phyloP scores from a whole-genome alignment of 2,329 filamentous ascomycete species.

The Capronia coronata region DNA sequence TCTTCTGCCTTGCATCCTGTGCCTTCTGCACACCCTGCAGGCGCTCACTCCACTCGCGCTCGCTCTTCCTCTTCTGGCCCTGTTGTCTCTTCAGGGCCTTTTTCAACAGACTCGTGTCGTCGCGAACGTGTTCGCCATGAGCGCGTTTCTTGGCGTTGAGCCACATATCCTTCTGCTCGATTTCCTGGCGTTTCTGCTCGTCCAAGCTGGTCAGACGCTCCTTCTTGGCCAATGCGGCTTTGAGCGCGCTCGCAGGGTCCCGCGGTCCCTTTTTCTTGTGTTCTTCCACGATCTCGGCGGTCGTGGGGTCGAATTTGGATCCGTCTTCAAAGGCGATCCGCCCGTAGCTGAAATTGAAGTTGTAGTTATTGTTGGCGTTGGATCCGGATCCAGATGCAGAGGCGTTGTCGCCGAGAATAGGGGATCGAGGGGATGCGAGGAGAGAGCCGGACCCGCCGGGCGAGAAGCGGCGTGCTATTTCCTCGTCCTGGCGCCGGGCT shows the following conservation, averaged over 20 bases:
- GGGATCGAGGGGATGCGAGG: slow-evolving; percentile 48
- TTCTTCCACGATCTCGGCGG: slow-evolving; percentile 49
- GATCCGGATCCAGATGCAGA: slow-evolving; percentile 16
- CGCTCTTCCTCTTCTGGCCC: slow-evolving; percentile 80
- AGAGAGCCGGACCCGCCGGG: slow-evolving; percentile 55
- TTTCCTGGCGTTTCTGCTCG: slow-evolving; percentile 71
- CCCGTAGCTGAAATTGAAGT: slow-evolving; percentile 86
- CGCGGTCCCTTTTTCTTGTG: slow-evolving; percentile 74
- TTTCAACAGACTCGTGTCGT: slow-evolving; percentile 81
- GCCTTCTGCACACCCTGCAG: slow-evolving; percentile 65
- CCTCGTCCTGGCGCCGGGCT: slow-evolving; percentile 54
- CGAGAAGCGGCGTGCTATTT: slow-evolving; percentile 49
- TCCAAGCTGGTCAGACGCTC: slow-evolving; percentile 69
- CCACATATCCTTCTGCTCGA: slow-evolving; percentile 92
- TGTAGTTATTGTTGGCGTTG: too few relatives aligned
- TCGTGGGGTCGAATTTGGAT: slow-evolving; percentile 65
- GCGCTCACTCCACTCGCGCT: slow-evolving; percentile 76
- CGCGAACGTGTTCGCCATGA: slow-evolving; percentile 80
- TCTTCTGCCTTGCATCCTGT: slow-evolving; percentile 72
- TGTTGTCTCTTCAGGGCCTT: slow-evolving; percentile 94
- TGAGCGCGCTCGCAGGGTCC: slow-evolving; percentile 79
- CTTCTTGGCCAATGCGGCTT: slow-evolving; percentile 79
- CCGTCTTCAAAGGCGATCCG: slow-evolving; percentile 88
- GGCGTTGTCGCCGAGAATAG: slow-evolving; percentile 32
- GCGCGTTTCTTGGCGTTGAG: slow-evolving; percentile 80